Base-by-base conservation (phyloP, 768 basidiomycete genomes). In the Lyophyllum shimeji region DNA sequence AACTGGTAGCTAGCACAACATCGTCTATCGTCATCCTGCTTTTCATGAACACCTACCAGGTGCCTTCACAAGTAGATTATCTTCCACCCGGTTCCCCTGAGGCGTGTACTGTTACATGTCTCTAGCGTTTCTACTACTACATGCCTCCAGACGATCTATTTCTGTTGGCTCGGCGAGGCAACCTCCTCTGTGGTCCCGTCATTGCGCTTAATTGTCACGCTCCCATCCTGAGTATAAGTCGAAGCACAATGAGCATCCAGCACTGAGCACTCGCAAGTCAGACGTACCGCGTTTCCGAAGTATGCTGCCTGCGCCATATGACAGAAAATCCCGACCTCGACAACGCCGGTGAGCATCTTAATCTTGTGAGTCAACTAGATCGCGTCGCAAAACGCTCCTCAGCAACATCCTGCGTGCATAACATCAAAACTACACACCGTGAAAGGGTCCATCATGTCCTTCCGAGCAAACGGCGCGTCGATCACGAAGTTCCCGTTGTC, bases 291-390 rank as follows among this genome's bases (percentile, higher is more conserved):
- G 61, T 94, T 94, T 18, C 93, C 93, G 71, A 98, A 99, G 76
- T 98, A 98, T n/a, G 95, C 96, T 0, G 95, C 95, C 67, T 87
- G 83, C 4, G 90, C 95, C 80, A 97, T 87, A 52, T 85, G 78
- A 67, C 93, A 95, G 76, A 99, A 98, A n/a, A 99, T 71, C 0
- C 97, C 97, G 31, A 98, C 97, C 71, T 99, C 97, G n/a, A 98
- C 93, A 21, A 98, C 93, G 45, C 97, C 97, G 2, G 96, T 98
- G 57, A 98, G 79, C 82, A 96, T 83, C 77, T 98, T 98, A 66
- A 98, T 89, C 57, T 81, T 77, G 15, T 76, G 70, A 74, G 96
- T 74, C 17, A 98, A 78, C 91, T 95, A 66, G 7, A 50, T 8
- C 29, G 23, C 50, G 25, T 8, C 29, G 23, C 50, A 25, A 40